Conservation (phyloP, 2,329 filamentous ascomycete species). For the Pseudohalonectria lignicola region DNA sequence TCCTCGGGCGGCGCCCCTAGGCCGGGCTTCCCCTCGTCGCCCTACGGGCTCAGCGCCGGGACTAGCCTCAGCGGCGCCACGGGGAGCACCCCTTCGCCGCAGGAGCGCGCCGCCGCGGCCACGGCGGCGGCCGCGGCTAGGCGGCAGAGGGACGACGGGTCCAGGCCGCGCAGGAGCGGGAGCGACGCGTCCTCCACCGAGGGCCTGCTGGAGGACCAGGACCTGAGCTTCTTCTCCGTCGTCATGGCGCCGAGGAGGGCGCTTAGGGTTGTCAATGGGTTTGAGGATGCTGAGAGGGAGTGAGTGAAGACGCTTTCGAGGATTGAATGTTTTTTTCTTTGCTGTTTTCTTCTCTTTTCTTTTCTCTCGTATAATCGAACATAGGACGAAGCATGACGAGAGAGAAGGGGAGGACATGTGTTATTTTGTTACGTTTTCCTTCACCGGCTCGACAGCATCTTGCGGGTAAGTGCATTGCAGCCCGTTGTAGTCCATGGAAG, state of each 20-base stretch:
- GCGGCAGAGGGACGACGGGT: slow-evolving; percentile 8
- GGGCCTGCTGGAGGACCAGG: slow-evolving; percentile 26
- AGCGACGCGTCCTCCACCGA: slow-evolving; percentile 24
- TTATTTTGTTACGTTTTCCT: no score
- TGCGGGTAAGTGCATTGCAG: no score
- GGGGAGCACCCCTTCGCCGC: not conserved
- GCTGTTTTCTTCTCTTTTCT: not conserved
- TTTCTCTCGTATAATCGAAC: not conserved
- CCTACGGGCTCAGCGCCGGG: not conserved
- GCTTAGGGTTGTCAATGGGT: slow-evolving; percentile 49
- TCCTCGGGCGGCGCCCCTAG: slow-evolving; percentile 1
- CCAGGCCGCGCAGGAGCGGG: slow-evolving; percentile 18
- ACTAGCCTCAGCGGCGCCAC: not conserved
- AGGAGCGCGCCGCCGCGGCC: not conserved
- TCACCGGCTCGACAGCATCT: no score
- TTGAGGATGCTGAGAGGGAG: slow-evolving; percentile 12
- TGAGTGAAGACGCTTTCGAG: slow-evolving; percentile 1
- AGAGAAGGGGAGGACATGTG: no score
- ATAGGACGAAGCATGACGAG: not conserved
- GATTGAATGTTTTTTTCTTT: not conserved
- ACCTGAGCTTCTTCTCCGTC: slow-evolving; percentile 56
- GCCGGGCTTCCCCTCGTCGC: no score
- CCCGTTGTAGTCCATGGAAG: no score
- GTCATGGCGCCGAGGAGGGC: slow-evolving; percentile 53
- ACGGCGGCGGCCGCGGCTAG: slow-evolving; percentile 11